These are phyloP conservation scores for Apiospora aurea DNA, from an alignment of 2,329 filamentous ascomycete genomes.

Conservation along the genomic window DNA sequence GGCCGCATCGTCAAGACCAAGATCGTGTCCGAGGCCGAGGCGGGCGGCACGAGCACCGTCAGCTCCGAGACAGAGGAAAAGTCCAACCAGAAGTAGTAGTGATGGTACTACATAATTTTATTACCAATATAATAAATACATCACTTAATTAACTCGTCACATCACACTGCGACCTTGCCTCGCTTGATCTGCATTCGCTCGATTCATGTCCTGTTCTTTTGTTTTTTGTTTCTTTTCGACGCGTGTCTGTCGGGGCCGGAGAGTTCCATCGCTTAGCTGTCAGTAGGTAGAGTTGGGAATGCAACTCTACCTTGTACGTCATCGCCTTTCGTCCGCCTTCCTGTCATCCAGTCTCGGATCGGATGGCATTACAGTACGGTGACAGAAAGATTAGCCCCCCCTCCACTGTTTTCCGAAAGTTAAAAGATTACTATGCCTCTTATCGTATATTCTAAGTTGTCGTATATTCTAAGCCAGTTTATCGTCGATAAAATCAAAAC, in stretches of 20 bases:
- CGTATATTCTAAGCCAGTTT: too few relatives aligned
- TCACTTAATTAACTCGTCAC: constrained; percentile 9
- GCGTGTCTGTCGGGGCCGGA: neutral
- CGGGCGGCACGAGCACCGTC: constrained; percentile 60
- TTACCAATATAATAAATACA: constrained; percentile 18
- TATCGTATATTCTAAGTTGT: too few relatives aligned
- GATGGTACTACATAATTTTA: neutral
- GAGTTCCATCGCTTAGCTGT: constrained; percentile 12
- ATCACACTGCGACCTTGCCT: neutral
- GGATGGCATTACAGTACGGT: constrained; percentile 18
- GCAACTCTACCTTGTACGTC: neutral
- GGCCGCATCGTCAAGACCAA: constrained; percentile 58
- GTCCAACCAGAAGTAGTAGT: neutral
- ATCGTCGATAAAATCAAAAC: too few relatives aligned
- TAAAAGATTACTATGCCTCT: too few relatives aligned
- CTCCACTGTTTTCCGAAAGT: too few relatives aligned
- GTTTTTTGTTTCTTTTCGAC: too few relatives aligned
- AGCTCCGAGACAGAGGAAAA: constrained; percentile 45
- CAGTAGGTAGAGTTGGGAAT: neutral
- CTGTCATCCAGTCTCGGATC: neutral
- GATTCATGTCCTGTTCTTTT: neutral
- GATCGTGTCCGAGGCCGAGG: constrained; percentile 59
- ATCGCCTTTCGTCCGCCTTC: neutral
- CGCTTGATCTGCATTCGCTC: neutral
- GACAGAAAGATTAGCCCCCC: too few relatives aligned